Evolutionary conservation across 176 grass and related monocot species (phyloP).

Genomic region (Avena atlantica): DNA sequence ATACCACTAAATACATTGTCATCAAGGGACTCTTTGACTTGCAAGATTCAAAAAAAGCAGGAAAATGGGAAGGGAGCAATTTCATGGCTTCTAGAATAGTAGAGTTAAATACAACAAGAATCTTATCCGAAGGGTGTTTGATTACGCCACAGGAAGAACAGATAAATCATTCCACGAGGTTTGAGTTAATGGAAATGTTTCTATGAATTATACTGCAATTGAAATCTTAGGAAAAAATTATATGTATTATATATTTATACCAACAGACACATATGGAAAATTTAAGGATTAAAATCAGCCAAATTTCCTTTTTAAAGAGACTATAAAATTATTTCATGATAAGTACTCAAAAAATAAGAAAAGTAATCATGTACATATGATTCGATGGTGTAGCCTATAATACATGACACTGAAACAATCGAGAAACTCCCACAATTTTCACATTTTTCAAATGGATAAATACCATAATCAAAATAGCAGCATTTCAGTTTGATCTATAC

Average conservation of each 20-base stretch:
- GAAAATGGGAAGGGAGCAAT: neutral
- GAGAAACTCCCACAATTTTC: neutral
- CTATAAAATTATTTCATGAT: neutral
- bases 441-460: neutral
- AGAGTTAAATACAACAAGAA: neutral
- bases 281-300: neutral
- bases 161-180: neutral
- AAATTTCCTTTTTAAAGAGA: neutral
- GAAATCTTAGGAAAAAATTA: neutral
- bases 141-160: neutral
- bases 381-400: neutral
- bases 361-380: neutral
- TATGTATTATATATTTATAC: neutral
- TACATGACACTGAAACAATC: neutral
- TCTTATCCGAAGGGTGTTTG: neutral
- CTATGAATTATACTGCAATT: neutral
- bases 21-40: neutral
- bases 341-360: neutral
- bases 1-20: neutral
- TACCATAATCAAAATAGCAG: neutral
- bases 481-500: constrained; percentile 2
- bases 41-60: neutral
- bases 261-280: neutral
- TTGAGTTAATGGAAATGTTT: constrained; percentile 11
- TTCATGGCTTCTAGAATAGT: neutral